Evolutionary conservation across 805 yeast genomes (phyloP).

Genomic region (Hanseniaspora osmophila): DNA sequence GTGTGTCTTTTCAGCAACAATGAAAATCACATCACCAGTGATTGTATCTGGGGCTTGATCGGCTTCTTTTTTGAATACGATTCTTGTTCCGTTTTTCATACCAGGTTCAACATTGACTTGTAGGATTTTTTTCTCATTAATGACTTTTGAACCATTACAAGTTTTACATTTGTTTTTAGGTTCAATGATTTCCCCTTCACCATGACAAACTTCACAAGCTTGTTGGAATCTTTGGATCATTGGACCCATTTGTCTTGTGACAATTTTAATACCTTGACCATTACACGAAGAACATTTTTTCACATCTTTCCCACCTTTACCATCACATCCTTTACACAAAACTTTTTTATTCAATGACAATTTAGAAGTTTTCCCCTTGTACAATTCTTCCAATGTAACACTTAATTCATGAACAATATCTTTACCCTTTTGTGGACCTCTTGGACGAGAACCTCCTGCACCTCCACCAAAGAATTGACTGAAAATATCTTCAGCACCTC

Average conservation of each 20-base stretch:
- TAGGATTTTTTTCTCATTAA: constrained; percentile 77
- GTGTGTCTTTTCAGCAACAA: constrained; percentile 83
- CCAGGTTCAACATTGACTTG: constrained; percentile 95
- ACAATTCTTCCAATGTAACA: constrained; percentile 83
- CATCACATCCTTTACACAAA: constrained; percentile 77
- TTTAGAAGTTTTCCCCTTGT: constrained; percentile 86
- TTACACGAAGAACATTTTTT: constrained; percentile 76
- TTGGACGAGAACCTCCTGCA: constrained; percentile 48
- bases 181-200: constrained; percentile 79
- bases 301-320: constrained; percentile 91
- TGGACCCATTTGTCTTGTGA: constrained; percentile 97
- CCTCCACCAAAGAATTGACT: constrained; percentile 42
- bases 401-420: constrained; percentile 81
- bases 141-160: constrained; percentile 83
- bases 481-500: constrained; percentile 28
- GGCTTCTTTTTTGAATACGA: constrained; percentile 89
- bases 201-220: constrained; percentile 82
- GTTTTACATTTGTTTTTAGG: constrained; percentile 76
- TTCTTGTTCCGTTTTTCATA: constrained; percentile 86
- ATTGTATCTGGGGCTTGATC: constrained; percentile 90
- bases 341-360: constrained; percentile 87
- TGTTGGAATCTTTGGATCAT: constrained; percentile 97
- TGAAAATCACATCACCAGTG: constrained; percentile 93
- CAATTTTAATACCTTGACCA: constrained; percentile 83
- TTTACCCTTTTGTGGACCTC: constrained; percentile 79